These are phyloP conservation scores for Gentiana dahurica DNA, from an alignment of 257 asterid genomes.

Conservation along the genomic window DNA sequence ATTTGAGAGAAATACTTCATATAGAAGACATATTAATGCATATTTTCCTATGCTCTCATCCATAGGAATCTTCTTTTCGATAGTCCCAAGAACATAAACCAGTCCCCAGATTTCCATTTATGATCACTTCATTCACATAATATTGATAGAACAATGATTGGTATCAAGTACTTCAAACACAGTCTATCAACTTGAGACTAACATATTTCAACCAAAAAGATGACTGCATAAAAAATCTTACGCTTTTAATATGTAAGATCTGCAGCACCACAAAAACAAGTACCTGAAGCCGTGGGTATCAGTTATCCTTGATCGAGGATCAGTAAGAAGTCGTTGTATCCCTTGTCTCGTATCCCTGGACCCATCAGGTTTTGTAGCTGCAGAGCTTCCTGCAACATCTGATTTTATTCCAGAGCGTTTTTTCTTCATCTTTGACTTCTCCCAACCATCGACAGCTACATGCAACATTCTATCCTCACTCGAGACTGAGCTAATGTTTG, in stretches of 20 bases:
- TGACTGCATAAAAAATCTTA: no score
- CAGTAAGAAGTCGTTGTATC: conserved; percentile 49
- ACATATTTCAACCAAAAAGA: not conserved
- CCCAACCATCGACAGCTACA: conserved; percentile 78
- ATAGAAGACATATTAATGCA: conserved; percentile 2
- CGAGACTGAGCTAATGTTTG: conserved; percentile 42
- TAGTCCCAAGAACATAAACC: not conserved
- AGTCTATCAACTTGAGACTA: not conserved
- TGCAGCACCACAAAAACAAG: not conserved
- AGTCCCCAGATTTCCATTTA: not conserved
- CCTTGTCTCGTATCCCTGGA: conserved; percentile 68
- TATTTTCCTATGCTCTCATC: not conserved
- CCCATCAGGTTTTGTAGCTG: conserved; percentile 50
- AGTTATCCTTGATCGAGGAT: conserved; percentile 56
- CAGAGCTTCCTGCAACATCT: conserved; percentile 42
- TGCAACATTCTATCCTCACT: conserved; percentile 57
- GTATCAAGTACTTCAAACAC: not conserved
- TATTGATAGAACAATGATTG: not conserved
- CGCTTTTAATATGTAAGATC: not conserved
- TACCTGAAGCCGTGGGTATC: conserved; percentile 77
- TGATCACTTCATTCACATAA: not conserved
- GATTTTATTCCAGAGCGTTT: conserved; percentile 83
- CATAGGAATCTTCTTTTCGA: no score
- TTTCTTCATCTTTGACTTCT: conserved; percentile 81
- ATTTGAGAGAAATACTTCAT: not conserved